Percentiles rank a stretch among this genome's conserved stretches.
Evolutionary conservation across 1,284 basidiomycete species (phyloP).

Genomic region (Naganishia sp.): DNA sequence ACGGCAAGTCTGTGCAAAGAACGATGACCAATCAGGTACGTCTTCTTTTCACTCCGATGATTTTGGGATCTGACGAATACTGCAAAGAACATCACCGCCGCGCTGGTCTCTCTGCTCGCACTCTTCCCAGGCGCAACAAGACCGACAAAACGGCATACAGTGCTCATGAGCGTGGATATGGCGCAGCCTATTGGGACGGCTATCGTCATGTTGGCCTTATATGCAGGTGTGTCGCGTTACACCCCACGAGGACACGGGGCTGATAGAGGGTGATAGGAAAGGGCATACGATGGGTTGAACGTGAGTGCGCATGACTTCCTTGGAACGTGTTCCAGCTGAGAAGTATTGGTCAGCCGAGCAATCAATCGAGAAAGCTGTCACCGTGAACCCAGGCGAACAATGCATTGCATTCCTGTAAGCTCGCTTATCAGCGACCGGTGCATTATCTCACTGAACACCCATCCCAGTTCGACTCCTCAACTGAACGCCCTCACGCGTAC

Average conservation of each 20-base stretch:
- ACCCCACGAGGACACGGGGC: not conserved
- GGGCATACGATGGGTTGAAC: not conserved
- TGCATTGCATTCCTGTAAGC: conserved; percentile 16
- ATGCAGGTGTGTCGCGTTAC: not conserved
- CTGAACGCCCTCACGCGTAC: not conserved
- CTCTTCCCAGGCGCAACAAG: conserved; percentile 8
- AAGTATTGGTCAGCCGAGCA: not conserved
- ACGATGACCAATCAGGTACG: conserved; percentile 15
- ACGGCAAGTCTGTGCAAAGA: not conserved
- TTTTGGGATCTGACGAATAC: too few species aligned
- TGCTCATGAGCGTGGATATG: conserved; percentile 13
- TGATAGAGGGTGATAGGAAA: not conserved
- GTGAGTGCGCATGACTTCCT: too few species aligned
- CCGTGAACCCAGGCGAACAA: not conserved
- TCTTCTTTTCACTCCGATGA: not conserved
- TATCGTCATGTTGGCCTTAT: conserved; percentile 8
- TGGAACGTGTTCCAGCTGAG: not conserved
- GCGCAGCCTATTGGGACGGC: conserved; percentile 16
- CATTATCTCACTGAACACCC: not conserved
- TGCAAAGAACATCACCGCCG: conserved; percentile 13
- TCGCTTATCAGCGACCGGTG: not conserved
- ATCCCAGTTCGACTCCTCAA: not conserved
- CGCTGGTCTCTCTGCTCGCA: not conserved
- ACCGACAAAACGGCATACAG: not conserved
- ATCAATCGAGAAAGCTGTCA: not conserved